These are phyloP conservation scores for Pluteus cervinus DNA, from an alignment of 768 basidiomycete species.

Conservation along the genomic window DNA sequence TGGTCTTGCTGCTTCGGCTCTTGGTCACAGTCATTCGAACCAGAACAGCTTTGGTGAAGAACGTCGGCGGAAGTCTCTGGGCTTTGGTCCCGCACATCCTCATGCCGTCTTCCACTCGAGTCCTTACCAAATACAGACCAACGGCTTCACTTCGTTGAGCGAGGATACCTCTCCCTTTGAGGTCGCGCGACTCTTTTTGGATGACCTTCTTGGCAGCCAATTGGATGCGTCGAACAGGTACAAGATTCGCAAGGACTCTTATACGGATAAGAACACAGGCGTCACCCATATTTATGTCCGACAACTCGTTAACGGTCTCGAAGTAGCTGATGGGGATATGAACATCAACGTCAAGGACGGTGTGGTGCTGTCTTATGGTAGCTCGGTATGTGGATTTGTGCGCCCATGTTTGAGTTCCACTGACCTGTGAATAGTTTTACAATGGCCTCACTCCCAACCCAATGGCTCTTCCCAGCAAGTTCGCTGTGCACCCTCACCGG, in stretches of 20 bases:
- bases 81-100: slow-evolving; percentile 78
- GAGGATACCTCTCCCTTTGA: slow-evolving; percentile 43
- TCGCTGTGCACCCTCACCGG: slow-evolving; percentile 39
- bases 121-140: slow-evolving; percentile 39
- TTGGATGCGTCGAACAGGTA: slow-evolving; percentile 35
- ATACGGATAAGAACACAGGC: slow-evolving; percentile 82
- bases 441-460: slow-evolving; percentile 53
- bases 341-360: slow-evolving; percentile 91
- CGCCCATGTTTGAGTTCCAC: neutral
- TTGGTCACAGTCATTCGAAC: neutral
- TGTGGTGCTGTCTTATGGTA: slow-evolving; percentile 78
- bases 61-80: slow-evolving; percentile 79
- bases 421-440: too few relatives aligned
- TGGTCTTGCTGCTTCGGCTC: slow-evolving; percentile 1
- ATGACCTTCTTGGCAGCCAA: slow-evolving; percentile 37
- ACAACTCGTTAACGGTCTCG: slow-evolving; percentile 80
- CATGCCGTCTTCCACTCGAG: slow-evolving; percentile 61
- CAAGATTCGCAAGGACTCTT: slow-evolving; percentile 73
- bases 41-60: slow-evolving; percentile 13
- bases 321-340: slow-evolving; percentile 87
- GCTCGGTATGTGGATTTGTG: slow-evolving; percentile 55
- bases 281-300: slow-evolving; percentile 85
- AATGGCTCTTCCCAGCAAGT: slow-evolving; percentile 23
- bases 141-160: slow-evolving; percentile 32
- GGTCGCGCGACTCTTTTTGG: slow-evolving; percentile 60